Evolutionary conservation across 305 asterid genomes (phyloP).

Genomic region (Fraxinus latifolia): DNA sequence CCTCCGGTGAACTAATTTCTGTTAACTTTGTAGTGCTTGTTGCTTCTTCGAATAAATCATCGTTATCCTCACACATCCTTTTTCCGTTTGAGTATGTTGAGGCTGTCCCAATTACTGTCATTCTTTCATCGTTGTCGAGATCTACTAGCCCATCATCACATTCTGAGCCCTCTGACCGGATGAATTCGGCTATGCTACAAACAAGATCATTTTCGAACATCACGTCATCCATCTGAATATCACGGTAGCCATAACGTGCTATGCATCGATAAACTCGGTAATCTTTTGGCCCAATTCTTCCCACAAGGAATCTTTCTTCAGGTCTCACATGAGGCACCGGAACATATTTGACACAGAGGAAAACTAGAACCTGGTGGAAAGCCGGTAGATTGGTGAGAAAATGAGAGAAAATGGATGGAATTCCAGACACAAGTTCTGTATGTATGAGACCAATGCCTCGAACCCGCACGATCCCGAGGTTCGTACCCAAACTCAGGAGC

Average conservation of each 20-base stretch:
- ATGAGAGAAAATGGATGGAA: conserved; percentile 87
- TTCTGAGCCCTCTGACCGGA: conserved; percentile 51
- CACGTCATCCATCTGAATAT: conserved; percentile 63
- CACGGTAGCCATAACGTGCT: conserved; percentile 82
- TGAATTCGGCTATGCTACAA: conserved; percentile 70
- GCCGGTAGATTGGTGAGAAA: conserved; percentile 88
- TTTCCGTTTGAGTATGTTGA: conserved; percentile 34
- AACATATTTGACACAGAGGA: conserved; percentile 70
- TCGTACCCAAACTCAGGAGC: conserved; percentile 71
- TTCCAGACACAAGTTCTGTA: conserved; percentile 83
- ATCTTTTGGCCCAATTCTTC: conserved; percentile 78
- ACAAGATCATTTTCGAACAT: conserved; percentile 78
- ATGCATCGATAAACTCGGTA: conserved; percentile 68
- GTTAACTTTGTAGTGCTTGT: conserved; percentile 29
- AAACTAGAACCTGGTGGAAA: conserved; percentile 79
- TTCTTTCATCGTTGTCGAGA: conserved; percentile 40
- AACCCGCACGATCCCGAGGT: conserved; percentile 79
- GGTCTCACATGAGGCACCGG: conserved; percentile 89
- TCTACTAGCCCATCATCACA: conserved; percentile 21
- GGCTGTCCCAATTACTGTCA: conserved; percentile 72
- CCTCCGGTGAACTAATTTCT: conserved; percentile 40
- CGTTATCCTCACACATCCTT: conserved; percentile 38
- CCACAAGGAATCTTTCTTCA: conserved; percentile 77
- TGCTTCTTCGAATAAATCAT: conserved; percentile 29
- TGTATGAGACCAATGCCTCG: conserved; percentile 85